Evolutionary conservation across 441 rosid genomes (phyloP).

Genomic region (Syzygium malaccense): DNA sequence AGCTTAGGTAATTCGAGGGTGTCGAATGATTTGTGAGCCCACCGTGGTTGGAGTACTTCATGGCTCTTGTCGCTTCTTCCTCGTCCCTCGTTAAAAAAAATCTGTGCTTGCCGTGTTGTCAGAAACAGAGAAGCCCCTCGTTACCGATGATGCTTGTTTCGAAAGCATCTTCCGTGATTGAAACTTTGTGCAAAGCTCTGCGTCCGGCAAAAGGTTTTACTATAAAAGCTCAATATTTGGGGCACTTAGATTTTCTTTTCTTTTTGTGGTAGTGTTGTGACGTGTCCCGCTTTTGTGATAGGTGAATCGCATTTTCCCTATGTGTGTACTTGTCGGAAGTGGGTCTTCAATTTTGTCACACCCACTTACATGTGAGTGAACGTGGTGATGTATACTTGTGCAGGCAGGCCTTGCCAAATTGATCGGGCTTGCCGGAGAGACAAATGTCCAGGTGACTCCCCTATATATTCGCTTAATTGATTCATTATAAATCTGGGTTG

Average conservation of each 20-base stretch:
- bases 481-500: not conserved
- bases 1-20: not conserved
- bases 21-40: not conserved
- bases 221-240: not conserved
- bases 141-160: not conserved
- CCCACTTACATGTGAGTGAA: not conserved
- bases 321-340: not conserved
- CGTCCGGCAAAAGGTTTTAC: not conserved
- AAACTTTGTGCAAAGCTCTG: not conserved
- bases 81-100: not conserved
- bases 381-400: constrained; percentile 1
- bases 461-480: not conserved
- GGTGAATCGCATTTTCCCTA: not conserved
- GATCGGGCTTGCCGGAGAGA: constrained; percentile 94
- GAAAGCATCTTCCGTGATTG: not conserved
- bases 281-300: not conserved
- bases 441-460: constrained; percentile 74
- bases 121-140: not conserved
- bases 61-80: not conserved
- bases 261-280: not conserved
- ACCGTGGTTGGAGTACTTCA: not conserved
- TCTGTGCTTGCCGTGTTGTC: not conserved
- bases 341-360: not conserved
- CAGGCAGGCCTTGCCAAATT: constrained; percentile 98
- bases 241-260: not conserved